Percentiles rank a stretch among this genome's conserved stretches.
These are phyloP conservation scores for Hanseniaspora pseudoguilliermondii DNA, from an alignment of 805 yeast genomes.

Conservation along the genomic window DNA sequence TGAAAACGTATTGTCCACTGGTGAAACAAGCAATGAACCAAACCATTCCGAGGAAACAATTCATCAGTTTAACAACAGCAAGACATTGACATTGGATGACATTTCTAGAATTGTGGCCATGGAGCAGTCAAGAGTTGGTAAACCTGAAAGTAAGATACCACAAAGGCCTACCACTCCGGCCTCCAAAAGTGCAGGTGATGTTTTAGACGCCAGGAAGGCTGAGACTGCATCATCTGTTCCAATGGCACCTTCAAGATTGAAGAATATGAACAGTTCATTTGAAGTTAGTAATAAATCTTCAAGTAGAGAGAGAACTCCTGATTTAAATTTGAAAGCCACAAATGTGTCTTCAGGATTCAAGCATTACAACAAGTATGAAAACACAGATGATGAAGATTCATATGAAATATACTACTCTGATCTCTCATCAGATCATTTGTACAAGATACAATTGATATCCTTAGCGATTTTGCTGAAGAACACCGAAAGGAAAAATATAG, in stretches of 20 bases:
- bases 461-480: conserved; percentile 26
- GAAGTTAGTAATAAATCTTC: background rate
- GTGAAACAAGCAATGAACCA: conserved; percentile 37
- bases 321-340: conserved; percentile 35
- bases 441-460: conserved; percentile 46
- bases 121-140: conserved; percentile 84
- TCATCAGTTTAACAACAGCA: conserved; percentile 51
- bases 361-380: conserved; percentile 43
- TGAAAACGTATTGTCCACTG: conserved; percentile 47
- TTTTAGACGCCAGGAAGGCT: background rate
- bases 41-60: conserved; percentile 17
- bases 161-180: conserved; percentile 19
- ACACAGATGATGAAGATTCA: conserved; percentile 19
- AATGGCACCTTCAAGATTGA: background rate
- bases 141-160: conserved; percentile 60
- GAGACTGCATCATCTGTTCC: background rate
- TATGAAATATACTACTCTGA: conserved; percentile 50
- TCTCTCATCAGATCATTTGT: conserved; percentile 28
- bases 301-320: background rate
- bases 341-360: conserved; percentile 60
- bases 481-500: conserved; percentile 23
- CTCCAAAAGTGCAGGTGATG: background rate
- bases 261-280: background rate
- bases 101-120: conserved; percentile 95
- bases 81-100: conserved; percentile 83